phyloP scores from a whole-genome alignment of 192 early-diverging fungal species.

The Coemansia pectinata region DNA sequence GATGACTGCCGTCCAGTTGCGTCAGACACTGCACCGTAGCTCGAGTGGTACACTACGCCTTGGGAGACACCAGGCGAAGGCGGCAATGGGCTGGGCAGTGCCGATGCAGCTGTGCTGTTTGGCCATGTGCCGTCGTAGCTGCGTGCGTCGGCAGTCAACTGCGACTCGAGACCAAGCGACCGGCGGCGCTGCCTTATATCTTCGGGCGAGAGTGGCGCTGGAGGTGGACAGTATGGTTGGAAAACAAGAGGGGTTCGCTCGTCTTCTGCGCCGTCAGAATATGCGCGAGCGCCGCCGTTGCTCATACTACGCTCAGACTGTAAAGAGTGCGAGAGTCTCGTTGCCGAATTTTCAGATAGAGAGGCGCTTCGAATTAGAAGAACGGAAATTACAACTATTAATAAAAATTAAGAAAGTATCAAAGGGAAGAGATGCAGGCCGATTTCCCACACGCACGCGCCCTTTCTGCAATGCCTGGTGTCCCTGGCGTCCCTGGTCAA shows the following conservation, averaged over 20 bases:
- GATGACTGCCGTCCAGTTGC: background rate
- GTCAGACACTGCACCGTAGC: background rate
- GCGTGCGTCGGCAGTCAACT: constrained; percentile 12
- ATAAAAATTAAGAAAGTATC: background rate
- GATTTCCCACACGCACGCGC: background rate
- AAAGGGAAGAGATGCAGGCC: background rate
- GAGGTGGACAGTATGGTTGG: constrained; percentile 40
- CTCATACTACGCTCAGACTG: background rate
- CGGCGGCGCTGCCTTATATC: constrained; percentile 44
- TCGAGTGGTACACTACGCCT: background rate
- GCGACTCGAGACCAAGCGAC: constrained; percentile 38
- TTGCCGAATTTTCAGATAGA: background rate
- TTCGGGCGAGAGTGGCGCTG: constrained; percentile 42
- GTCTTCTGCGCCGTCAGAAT: background rate
- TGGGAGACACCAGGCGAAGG: background rate
- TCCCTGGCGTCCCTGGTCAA: background rate
- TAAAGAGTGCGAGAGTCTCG: background rate
- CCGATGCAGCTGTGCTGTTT: background rate
- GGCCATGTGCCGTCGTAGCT: background rate
- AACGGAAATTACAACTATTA: background rate
- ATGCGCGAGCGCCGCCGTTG: background rate
- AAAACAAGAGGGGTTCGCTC: constrained; percentile 17
- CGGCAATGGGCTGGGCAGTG: background rate
- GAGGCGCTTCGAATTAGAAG: background rate
- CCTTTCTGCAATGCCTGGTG: background rate